Evolutionary conservation across 352 stramenopile genomes (phyloP).

Genomic region (Globisporangium lucens): DNA sequence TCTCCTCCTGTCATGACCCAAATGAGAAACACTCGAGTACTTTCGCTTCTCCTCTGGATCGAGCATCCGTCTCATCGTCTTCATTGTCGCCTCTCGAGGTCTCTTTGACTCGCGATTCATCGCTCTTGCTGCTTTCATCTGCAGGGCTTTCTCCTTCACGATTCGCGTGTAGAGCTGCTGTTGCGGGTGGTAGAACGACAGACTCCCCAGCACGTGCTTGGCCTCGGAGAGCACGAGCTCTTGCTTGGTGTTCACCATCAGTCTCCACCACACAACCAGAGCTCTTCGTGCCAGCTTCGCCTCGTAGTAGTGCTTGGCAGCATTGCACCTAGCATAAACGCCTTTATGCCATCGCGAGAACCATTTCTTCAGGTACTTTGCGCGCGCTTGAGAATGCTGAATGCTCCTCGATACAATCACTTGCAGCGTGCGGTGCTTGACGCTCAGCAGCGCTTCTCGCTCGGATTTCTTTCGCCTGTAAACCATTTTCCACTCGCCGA

Average conservation of each 20-base stretch:
- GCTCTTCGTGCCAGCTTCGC: slow-evolving; percentile 19
- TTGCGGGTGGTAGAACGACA: slow-evolving; percentile 38
- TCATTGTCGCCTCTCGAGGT: slow-evolving; percentile 15
- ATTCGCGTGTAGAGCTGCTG: slow-evolving; percentile 23
- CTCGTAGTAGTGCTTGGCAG: slow-evolving; percentile 18
- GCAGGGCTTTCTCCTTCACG: slow-evolving; percentile 12
- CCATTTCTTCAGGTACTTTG: slow-evolving; percentile 12
- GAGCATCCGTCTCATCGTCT: slow-evolving; percentile 33
- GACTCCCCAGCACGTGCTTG: slow-evolving; percentile 27
- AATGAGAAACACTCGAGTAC: slow-evolving; percentile 18
- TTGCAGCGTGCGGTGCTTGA: slow-evolving; percentile 3
- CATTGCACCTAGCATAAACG: neutral
- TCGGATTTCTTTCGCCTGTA: neutral
- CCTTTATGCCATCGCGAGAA: slow-evolving; percentile 7
- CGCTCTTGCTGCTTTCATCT: neutral
- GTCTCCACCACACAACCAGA: slow-evolving; percentile 38
- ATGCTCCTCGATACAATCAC: slow-evolving; percentile 1
- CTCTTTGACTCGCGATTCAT: neutral
- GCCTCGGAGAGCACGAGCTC: slow-evolving; percentile 41
- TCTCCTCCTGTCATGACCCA: neutral
- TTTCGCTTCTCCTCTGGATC: slow-evolving; percentile 24
- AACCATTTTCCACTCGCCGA: slow-evolving; percentile 10
- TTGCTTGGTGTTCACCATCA: slow-evolving; percentile 47
- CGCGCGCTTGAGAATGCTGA: neutral
- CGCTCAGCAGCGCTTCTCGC: neutral